Conservation (phyloP, 176 grass and related monocot species). For the Ananas comosus region DNA sequence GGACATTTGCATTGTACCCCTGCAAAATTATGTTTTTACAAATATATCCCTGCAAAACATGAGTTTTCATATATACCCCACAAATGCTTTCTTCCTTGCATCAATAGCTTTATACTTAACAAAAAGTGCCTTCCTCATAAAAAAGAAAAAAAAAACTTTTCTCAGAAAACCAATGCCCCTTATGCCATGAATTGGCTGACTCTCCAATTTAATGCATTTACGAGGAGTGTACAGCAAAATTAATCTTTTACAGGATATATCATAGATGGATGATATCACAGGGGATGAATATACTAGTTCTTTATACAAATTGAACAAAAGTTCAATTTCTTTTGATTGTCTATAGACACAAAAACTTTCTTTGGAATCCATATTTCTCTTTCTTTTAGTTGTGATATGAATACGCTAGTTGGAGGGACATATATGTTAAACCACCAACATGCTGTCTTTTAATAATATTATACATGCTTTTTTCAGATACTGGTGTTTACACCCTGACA, state of each 20-base stretch:
- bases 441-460: background rate
- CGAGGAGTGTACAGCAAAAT: too few relatives aligned
- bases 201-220: too few relatives aligned
- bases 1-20: too few relatives aligned
- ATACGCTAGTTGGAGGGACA: background rate
- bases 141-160: background rate
- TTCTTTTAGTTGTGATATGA: background rate
- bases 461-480: background rate
- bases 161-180: too few relatives aligned
- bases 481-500: conserved; percentile 8
- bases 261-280: too few relatives aligned
- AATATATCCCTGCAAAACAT: too few relatives aligned
- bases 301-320: background rate
- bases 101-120: background rate
- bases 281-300: too few relatives aligned
- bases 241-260: too few relatives aligned
- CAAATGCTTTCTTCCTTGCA: background rate
- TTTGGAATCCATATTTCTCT: background rate
- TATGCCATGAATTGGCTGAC: too few relatives aligned
- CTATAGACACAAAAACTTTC: too few relatives aligned
- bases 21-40: too few relatives aligned
- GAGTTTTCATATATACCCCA: too few relatives aligned
- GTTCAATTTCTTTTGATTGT: background rate
- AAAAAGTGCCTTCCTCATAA: background rate
- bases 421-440: background rate